Conservation (phyloP, 352 stramenopile species). For the Phytophthora capsici region DNA sequence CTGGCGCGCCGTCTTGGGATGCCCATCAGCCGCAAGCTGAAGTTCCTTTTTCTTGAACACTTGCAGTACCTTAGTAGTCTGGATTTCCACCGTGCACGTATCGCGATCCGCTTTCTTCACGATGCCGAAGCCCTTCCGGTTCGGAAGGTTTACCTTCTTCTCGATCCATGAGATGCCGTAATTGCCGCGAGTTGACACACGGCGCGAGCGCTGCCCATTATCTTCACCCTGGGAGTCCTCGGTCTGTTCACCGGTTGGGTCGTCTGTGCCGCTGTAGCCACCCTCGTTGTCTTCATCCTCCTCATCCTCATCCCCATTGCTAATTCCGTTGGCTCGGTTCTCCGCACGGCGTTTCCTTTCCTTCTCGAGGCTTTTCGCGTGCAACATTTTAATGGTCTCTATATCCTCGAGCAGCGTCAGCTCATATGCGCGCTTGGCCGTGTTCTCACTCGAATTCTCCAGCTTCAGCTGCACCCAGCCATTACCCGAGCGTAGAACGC, state of each 20-base stretch:
- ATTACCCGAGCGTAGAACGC: slow-evolving; percentile 85
- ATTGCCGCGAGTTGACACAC: slow-evolving; percentile 76
- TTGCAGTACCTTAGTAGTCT: slow-evolving; percentile 72
- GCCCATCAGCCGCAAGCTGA: slow-evolving; percentile 69
- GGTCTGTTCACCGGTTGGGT: slow-evolving; percentile 58
- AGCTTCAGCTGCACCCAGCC: slow-evolving; percentile 89
- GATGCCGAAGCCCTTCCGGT: slow-evolving; percentile 76
- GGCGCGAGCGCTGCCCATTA: slow-evolving; percentile 69
- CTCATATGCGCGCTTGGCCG: slow-evolving; percentile 88
- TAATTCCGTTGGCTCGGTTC: slow-evolving; percentile 25
- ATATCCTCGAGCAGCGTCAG: slow-evolving; percentile 86
- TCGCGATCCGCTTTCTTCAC: slow-evolving; percentile 88
- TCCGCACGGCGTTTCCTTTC: slow-evolving; percentile 60
- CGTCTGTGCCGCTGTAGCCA: slow-evolving; percentile 59
- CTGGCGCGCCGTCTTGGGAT: slow-evolving; percentile 57
- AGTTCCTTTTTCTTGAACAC: slow-evolving; percentile 91
- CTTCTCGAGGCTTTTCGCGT: slow-evolving; percentile 68
- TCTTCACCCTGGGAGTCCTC: slow-evolving; percentile 87
- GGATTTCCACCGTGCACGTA: slow-evolving; percentile 85
- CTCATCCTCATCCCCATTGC: slow-evolving; percentile 46
- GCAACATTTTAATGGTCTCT: slow-evolving; percentile 79
- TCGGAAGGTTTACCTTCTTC: slow-evolving; percentile 81
- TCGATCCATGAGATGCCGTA: slow-evolving; percentile 91
- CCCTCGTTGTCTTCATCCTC: slow-evolving; percentile 65
- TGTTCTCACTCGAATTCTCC: slow-evolving; percentile 86